Conservation (phyloP, 164 flowering plant species). For the Chimonanthus praecox region DNA sequence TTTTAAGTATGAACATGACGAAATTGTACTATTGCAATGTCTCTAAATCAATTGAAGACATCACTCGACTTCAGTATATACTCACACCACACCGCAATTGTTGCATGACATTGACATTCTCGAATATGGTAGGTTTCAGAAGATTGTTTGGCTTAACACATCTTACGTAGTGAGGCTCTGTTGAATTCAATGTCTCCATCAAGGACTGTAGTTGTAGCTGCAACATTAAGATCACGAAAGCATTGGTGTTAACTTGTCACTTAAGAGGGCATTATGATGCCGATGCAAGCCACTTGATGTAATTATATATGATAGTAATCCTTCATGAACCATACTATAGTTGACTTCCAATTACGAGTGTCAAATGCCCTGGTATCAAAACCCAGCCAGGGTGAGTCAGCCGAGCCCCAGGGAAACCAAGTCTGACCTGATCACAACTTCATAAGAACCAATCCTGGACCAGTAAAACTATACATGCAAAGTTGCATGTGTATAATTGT, state of each 20-base stretch:
- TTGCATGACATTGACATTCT: conserved; percentile 66
- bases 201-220: conserved; percentile 82
- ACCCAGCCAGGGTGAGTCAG: not conserved
- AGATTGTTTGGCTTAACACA: conserved; percentile 86
- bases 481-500: not conserved
- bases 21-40: not conserved
- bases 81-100: conserved; percentile 95
- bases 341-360: not conserved
- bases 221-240: conserved; percentile 5
- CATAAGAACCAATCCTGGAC: too few relatives aligned
- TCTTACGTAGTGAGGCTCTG: conserved; percentile 85
- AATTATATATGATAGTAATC: not conserved
- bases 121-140: conserved; percentile 61
- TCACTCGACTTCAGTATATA: conserved; percentile 10
- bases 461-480: not conserved
- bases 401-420: not conserved
- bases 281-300: not conserved
- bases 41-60: conserved; percentile 1
- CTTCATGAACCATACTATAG: not conserved
- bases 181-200: conserved; percentile 79
- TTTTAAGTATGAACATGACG: not conserved
- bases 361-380: not conserved
- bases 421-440: not conserved
- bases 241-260: not conserved
- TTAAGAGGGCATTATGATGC: not conserved